A percentile compares a stretch with the other conserved stretches of the same genome.
phyloP scores from a whole-genome alignment of 2,329 filamentous ascomycete genomes.

The Alternaria metachromatica region DNA sequence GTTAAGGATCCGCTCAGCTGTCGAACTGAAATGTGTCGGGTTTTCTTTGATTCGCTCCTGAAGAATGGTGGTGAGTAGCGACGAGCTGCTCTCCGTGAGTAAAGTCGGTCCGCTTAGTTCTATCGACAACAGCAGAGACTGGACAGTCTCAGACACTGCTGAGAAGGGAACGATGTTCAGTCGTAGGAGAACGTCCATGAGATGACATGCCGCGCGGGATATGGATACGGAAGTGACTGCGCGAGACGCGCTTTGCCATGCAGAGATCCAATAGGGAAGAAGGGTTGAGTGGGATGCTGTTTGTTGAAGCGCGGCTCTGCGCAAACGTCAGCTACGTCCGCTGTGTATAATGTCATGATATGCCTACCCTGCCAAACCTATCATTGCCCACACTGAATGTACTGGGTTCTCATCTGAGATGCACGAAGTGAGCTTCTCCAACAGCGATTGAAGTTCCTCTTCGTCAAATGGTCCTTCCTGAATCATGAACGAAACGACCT shows the following conservation, averaged over 20 bases:
- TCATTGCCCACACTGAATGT: conserved; percentile 78
- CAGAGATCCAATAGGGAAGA: conserved; percentile 67
- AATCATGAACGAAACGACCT: conserved; percentile 59
- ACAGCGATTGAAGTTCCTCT: conserved; percentile 62
- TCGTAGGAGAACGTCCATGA: conserved; percentile 73
- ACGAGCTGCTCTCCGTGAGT: conserved; percentile 79
- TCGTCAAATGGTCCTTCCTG: conserved; percentile 49
- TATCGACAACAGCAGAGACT: conserved; percentile 74
- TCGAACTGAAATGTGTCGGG: conserved; percentile 70
- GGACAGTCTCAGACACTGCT: conserved; percentile 71
- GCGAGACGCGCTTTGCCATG: conserved; percentile 77
- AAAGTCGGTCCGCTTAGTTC: conserved; percentile 81
- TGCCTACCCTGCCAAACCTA: conserved; percentile 78
- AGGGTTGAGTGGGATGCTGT: conserved; percentile 41
- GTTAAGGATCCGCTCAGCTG: conserved; percentile 73
- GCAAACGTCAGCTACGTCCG: not conserved
- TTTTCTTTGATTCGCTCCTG: conserved; percentile 70
- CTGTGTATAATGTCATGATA: not conserved
- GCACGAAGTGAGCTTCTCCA: conserved; percentile 65
- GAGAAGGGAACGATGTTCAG: conserved; percentile 71
- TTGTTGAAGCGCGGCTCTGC: conserved; percentile 41
- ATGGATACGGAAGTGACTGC: conserved; percentile 72
- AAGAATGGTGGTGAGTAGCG: conserved; percentile 74
- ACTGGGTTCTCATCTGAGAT: conserved; percentile 71
- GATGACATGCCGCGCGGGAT: conserved; percentile 77